A percentile compares a stretch with the other conserved stretches of the same genome.
These are phyloP conservation scores for Sungouiella thailandica DNA, from an alignment of 805 yeast genomes.

Conservation along the genomic window DNA sequence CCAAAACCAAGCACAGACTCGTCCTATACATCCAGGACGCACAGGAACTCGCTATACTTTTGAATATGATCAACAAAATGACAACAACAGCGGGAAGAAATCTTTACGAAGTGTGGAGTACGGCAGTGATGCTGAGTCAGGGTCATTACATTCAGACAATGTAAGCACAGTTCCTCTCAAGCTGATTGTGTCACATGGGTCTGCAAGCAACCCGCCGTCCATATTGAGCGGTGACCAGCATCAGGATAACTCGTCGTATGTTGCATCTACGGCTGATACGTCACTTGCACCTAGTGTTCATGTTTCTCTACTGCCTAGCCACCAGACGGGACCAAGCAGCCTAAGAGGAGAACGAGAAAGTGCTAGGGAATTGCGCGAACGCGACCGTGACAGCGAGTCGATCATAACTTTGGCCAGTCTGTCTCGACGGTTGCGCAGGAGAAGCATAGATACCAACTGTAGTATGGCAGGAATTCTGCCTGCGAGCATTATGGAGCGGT, in stretches of 20 bases:
- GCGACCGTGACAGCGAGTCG: constrained; percentile 38
- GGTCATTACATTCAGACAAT: constrained; percentile 26
- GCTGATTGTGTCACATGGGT: constrained; percentile 38
- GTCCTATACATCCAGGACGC: not conserved
- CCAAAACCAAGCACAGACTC: constrained; percentile 17
- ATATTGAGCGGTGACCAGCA: constrained; percentile 28
- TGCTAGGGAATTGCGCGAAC: constrained; percentile 11
- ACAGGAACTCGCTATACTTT: not conserved
- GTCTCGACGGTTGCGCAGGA: constrained; percentile 33
- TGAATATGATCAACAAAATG: constrained; percentile 3
- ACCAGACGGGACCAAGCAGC: constrained; percentile 6
- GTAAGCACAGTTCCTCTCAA: constrained; percentile 46
- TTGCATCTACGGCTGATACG: constrained; percentile 47
- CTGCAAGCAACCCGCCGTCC: constrained; percentile 35
- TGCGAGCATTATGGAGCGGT: constrained; percentile 61
- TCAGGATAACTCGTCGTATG: constrained; percentile 26
- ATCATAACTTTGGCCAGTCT: constrained; percentile 41
- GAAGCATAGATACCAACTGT: constrained; percentile 51
- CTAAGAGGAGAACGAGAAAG: constrained; percentile 10
- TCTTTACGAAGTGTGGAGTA: constrained; percentile 10
- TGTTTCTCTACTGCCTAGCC: constrained; percentile 12
- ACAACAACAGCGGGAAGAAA: constrained; percentile 2
- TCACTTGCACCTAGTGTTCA: constrained; percentile 42
- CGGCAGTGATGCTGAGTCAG: constrained; percentile 13
- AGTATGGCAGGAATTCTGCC: constrained; percentile 70